phyloP scores from a whole-genome alignment of 176 grass and related monocot species.

The Cenchrus americanus region DNA sequence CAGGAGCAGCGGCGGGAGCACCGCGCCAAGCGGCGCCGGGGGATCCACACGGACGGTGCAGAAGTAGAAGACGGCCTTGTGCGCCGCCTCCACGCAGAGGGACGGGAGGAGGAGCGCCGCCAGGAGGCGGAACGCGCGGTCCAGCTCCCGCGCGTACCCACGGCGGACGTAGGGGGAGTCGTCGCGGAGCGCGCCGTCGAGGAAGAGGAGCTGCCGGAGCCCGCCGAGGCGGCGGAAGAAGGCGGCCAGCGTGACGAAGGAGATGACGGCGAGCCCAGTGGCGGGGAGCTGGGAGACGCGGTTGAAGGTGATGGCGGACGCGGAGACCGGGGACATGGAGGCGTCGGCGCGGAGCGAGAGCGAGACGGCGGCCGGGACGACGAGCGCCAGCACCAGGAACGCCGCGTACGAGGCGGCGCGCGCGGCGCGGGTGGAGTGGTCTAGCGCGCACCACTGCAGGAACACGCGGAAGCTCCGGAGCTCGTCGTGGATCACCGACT shows the following conservation, averaged over 20 bases:
- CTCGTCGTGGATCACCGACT: slow-evolving; percentile 83
- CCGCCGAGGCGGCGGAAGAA: slow-evolving; percentile 72
- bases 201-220: slow-evolving; percentile 80
- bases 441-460: slow-evolving; percentile 75
- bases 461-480: slow-evolving; percentile 82
- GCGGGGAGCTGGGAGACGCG: slow-evolving; percentile 62
- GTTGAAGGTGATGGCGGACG: slow-evolving; percentile 66
- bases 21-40: background rate
- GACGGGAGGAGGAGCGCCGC: slow-evolving; percentile 74
- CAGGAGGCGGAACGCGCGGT: slow-evolving; percentile 79
- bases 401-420: slow-evolving; percentile 58
- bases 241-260: slow-evolving; percentile 64
- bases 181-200: slow-evolving; percentile 65
- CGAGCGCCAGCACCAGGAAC: slow-evolving; percentile 63
- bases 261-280: slow-evolving; percentile 67
- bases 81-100: slow-evolving; percentile 65
- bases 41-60: slow-evolving; percentile 54
- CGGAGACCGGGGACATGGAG: slow-evolving; percentile 15
- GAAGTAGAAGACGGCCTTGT: slow-evolving; percentile 89
- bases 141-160: slow-evolving; percentile 66
- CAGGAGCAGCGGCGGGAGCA: background rate
- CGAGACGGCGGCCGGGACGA: slow-evolving; percentile 48
- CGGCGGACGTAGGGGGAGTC: slow-evolving; percentile 68
- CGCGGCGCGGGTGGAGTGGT: slow-evolving; percentile 62
- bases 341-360: slow-evolving; percentile 12